Evolutionary conservation across 169 alveolate species (phyloP), one percentile per base, ranked within the genome.

Genomic region (Plasmodium malariae): DNA sequence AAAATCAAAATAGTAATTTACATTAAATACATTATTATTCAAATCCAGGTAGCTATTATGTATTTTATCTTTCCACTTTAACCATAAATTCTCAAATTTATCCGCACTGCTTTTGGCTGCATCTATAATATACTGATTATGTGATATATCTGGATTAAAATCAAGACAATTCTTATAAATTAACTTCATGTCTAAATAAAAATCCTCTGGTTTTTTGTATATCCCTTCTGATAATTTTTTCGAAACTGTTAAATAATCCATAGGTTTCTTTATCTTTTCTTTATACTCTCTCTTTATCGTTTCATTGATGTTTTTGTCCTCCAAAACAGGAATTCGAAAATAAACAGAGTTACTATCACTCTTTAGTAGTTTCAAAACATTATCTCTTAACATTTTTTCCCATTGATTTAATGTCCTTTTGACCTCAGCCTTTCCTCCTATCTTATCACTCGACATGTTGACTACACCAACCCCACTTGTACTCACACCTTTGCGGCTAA

Each of bases 261-360:
- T 78, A 9, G 89, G 89, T 26, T 63, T 78, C 17, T 62, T 34
- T 4, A 78, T 78, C 32, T 78, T 78, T 4, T 30, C 17, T 48
- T 45, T 78, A 65, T 78, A 78, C 6, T 78, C 89, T 36, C 21
- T 43, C 55, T 63, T 78, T 17, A 78, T 78, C 1, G 19, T 5
- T 3, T 78, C 89, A 37, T 26, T 78, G 28, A 78, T 30, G 48
- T 32, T 78, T 24, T 12, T 48, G 37, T 78, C 89, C 24, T 78
- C 70, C 55, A 78, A 49, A n/a, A 78, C 89, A 7, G 89, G 89
- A 11, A 37, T 78, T 28, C n/a, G 43, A 68, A 78, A 78, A 37
- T 78, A 78, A 3, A 78, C 24, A 11, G 89, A 51, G 19, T 65
- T 78, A 40, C 19, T 62, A 68, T 78, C 89, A 17, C 28, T 26